phyloP scores from a whole-genome alignment of 1,284 basidiomycete species.

The Heimioporus punctisporus region DNA sequence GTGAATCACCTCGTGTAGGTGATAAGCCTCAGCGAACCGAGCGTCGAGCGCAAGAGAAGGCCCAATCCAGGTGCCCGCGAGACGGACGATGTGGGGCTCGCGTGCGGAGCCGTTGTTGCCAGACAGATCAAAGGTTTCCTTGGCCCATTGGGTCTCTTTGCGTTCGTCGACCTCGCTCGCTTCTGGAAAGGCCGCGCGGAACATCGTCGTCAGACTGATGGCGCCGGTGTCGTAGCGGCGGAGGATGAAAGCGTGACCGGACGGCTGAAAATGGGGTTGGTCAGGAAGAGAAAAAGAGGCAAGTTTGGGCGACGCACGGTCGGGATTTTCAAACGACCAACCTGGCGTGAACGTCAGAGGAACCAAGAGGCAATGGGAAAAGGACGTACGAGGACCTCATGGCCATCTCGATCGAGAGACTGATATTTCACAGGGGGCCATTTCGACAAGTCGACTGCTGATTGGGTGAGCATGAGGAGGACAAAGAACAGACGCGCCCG shows the following conservation, averaged over 20 bases:
- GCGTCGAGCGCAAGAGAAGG: slow-evolving; percentile 63
- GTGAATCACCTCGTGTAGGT: slow-evolving; percentile 60
- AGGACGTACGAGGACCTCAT: slow-evolving; percentile 76
- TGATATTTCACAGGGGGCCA: slow-evolving; percentile 80
- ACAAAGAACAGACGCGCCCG: slow-evolving; percentile 11
- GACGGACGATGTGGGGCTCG: slow-evolving; percentile 60
- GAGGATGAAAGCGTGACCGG: slow-evolving; percentile 92
- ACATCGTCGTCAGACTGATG: slow-evolving; percentile 97
- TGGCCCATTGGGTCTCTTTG: slow-evolving; percentile 86
- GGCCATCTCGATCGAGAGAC: slow-evolving; percentile 78
- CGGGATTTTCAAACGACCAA: slow-evolving; percentile 93
- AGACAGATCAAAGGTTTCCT: slow-evolving; percentile 75
- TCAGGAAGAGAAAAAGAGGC: not conserved
- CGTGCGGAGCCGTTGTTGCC: slow-evolving; percentile 84
- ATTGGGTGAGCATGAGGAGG: not conserved
- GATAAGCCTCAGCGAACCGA: slow-evolving; percentile 67
- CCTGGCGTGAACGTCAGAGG: slow-evolving; percentile 44
- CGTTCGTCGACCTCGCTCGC: slow-evolving; percentile 83
- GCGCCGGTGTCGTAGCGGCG: slow-evolving; percentile 96
- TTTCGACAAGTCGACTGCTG: slow-evolving; percentile 30
- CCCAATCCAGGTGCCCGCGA: slow-evolving; percentile 92
- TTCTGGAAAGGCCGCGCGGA: slow-evolving; percentile 93
- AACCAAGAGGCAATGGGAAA: not conserved
- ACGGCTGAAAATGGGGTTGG: slow-evolving; percentile 44
- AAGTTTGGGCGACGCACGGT: slow-evolving; percentile 56